Evolutionary conservation across 2,329 filamentous ascomycete species (phyloP), one percentile per base, ranked within the genome.

Genomic region (Calycina herbarum): DNA sequence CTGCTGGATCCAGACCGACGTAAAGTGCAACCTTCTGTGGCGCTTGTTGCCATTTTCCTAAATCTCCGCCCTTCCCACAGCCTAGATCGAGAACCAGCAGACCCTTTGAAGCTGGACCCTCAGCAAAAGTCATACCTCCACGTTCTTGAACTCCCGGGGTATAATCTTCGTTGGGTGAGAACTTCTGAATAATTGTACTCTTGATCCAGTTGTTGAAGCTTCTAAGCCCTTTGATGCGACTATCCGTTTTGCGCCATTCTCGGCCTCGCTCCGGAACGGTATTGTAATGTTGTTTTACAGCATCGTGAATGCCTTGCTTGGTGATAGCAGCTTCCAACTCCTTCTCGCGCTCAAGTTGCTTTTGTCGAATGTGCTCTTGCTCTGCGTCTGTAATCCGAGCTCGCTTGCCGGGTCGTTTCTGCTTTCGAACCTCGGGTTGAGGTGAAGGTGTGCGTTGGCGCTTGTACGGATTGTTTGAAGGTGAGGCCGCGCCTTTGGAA

Each of bases 151-250:
- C 86, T 48, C 85, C 85, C 2, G 89, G 86, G 0, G 85, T 81
- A 70, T 89, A 89, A 67, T 92, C 88, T 77, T 94, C 91, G 69
- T 89, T 88, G 0, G 91, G 91, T 4, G 92, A 93, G 79, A 97
- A 98, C 77, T 97, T 97, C 76, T 98, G 94, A 71, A 99, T 98
- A 72, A 98, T 87, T 60, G 92, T 94, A 76, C 93, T 97, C 83
- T 99, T 99, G 79, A 99, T 86, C 95, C 95, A 99, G 78, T 99
- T 99, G 81, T 99, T 99, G 82, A 97, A 95, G 71, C 91, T 92
- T 62, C 95, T 88, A 62, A 99, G 82, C 0, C 95, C 95, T 80
- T 96, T 97, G 82, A 99, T 99, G 74, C 92, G 90, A 78, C 92
- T 96, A 74, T 96, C 93, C 6, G 93, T 96, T 76, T 91, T 93